Percentiles rank a stretch among this genome's conserved stretches.
These are phyloP conservation scores for Cucumis variabilis DNA, from an alignment of 331 rosid genomes.

Conservation along the genomic window DNA sequence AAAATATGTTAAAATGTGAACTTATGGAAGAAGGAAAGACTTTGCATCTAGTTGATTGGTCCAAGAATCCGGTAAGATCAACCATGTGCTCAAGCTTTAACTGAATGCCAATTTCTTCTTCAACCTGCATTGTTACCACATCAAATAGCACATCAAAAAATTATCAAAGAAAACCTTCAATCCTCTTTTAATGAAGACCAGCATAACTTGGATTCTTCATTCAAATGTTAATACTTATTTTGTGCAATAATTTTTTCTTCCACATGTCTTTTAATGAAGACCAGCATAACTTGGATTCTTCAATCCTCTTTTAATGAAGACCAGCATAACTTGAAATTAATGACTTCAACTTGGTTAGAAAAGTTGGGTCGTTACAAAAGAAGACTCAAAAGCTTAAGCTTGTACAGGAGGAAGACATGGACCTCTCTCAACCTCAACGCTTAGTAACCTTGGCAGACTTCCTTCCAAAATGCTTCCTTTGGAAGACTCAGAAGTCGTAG, in stretches of 20 bases:
- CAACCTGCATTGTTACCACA: slow-evolving; percentile 61
- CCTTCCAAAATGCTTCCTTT: too few species aligned
- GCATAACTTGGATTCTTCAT: background rate
- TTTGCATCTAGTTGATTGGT: slow-evolving; percentile 74
- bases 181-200: background rate
- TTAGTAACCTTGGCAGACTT: too few species aligned
- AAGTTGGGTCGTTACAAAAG: too few species aligned
- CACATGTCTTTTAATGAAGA: too few species aligned
- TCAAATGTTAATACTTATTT: background rate
- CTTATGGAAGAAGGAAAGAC: slow-evolving; percentile 80
- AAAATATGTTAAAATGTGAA: background rate
- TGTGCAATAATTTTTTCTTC: background rate
- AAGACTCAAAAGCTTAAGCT: too few species aligned
- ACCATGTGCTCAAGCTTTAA: slow-evolving; percentile 74
- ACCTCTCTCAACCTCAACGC: too few species aligned
- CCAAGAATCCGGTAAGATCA: slow-evolving; percentile 84
- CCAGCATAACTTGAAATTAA: too few species aligned
- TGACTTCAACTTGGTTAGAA: too few species aligned
- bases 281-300: too few species aligned
- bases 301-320: too few species aligned
- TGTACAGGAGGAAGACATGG: too few species aligned
- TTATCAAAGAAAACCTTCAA: background rate
- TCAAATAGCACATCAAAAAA: background rate
- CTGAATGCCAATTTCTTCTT: slow-evolving; percentile 84
- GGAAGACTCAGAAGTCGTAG: too few species aligned